Conservation (phyloP, 257 asterid species). For the Echium plantagineum region DNA sequence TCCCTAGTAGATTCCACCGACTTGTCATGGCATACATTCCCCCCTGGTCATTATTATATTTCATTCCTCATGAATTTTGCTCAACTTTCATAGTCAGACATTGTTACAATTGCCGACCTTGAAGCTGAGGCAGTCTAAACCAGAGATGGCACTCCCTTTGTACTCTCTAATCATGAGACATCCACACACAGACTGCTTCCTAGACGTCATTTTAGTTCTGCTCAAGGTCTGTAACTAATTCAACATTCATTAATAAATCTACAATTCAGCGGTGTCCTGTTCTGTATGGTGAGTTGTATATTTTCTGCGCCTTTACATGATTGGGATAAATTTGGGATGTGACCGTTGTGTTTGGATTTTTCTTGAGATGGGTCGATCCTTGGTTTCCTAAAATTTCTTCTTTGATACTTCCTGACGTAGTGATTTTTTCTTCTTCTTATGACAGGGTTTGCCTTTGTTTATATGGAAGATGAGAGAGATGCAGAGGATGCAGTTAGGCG, state of each 20-base stretch:
- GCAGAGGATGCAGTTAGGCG: slow-evolving; percentile 77
- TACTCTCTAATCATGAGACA: slow-evolving; percentile 41
- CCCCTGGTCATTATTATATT: slow-evolving; percentile 44
- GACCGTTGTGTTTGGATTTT: not conserved
- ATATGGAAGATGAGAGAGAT: slow-evolving; percentile 85
- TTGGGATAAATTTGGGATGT: slow-evolving; percentile 1
- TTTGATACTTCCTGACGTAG: not conserved
- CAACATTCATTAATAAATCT: slow-evolving; percentile 29
- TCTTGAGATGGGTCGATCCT: slow-evolving; percentile 5
- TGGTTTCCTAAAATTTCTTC: slow-evolving; percentile 3
- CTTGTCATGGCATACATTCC: slow-evolving; percentile 44
- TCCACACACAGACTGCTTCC: slow-evolving; percentile 42
- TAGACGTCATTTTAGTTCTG: slow-evolving; percentile 45
- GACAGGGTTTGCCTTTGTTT: slow-evolving; percentile 59
- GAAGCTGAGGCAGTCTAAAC: slow-evolving; percentile 49
- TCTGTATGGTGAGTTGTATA: slow-evolving; percentile 24
- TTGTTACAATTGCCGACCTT: slow-evolving; percentile 35
- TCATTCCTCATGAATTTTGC: slow-evolving; percentile 47
- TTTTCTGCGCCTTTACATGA: slow-evolving; percentile 15
- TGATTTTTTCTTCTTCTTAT: not conserved
- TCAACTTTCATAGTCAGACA: slow-evolving; percentile 45
- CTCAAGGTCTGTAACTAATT: slow-evolving; percentile 59
- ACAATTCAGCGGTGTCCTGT: slow-evolving; percentile 25
- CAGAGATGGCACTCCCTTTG: slow-evolving; percentile 45
- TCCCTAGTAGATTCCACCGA: slow-evolving; percentile 45